Conservation (phyloP, 768 basidiomycete genomes). For the Serendipita sp. region DNA sequence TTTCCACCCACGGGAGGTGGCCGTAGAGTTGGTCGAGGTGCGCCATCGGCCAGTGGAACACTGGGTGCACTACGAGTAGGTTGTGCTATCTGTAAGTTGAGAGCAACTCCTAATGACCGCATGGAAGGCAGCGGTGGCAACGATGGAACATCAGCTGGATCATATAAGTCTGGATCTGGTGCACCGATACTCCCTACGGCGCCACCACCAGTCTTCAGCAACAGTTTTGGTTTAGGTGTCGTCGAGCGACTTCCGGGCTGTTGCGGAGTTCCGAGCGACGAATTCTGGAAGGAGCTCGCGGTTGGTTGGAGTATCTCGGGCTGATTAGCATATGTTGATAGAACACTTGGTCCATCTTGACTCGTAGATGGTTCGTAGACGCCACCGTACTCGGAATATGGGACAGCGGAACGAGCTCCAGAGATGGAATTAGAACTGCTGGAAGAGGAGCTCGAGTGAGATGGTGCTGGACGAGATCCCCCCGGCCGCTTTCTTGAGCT, state of each 20-base stretch:
- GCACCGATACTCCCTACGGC: background rate
- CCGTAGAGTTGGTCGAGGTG: background rate
- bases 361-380: conserved; percentile 3
- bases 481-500: background rate
- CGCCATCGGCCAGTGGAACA: background rate
- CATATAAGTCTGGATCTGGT: conserved; percentile 3
- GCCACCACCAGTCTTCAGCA: background rate
- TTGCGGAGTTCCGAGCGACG: background rate
- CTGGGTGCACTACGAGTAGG: background rate
- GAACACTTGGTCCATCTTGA: background rate
- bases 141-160: conserved; percentile 1
- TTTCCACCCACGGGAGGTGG: background rate
- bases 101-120: background rate
- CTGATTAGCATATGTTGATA: too few relatives aligned
- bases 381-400: conserved; percentile 1
- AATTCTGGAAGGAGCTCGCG: background rate
- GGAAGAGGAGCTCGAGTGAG: background rate
- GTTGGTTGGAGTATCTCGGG: background rate
- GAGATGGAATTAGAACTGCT: background rate
- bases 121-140: background rate
- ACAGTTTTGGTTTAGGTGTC: conserved; percentile 4
- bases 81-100: background rate
- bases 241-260: conserved; percentile 3
- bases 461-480: conserved; percentile 1
- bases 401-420: conserved; percentile 3